Percentiles rank a stretch among this genome's conserved stretches.
Evolutionary conservation across 768 basidiomycete species (phyloP).

Genomic region (Rhodotorula paludigena): DNA sequence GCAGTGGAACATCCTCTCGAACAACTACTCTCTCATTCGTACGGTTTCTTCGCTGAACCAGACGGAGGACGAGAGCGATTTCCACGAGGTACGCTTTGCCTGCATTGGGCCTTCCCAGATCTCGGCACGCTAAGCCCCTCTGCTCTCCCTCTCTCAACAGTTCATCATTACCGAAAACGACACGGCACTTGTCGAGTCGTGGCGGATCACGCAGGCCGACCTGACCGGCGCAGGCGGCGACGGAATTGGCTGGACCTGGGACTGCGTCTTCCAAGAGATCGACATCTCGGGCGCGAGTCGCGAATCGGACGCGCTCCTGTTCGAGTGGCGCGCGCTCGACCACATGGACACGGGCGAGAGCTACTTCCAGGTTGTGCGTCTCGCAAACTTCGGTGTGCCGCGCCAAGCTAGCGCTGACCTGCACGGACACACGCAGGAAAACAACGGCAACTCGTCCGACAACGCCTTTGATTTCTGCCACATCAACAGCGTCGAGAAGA

Average conservation of each 20-base stretch:
- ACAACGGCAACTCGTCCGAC: neutral
- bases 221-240: conserved; percentile 29
- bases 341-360: conserved; percentile 35
- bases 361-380: conserved; percentile 25
- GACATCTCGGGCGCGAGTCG: conserved; percentile 22
- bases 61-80: neutral
- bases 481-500: conserved; percentile 43
- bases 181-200: conserved; percentile 40
- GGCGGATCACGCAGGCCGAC: conserved; percentile 29
- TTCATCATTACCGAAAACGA: conserved; percentile 41
- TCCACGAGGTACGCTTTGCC: neutral
- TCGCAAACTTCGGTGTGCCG: no score
- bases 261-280: conserved; percentile 40
- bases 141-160: neutral
- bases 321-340: conserved; percentile 43
- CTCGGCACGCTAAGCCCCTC: no score
- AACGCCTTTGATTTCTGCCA: conserved; percentile 32
- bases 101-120: no score
- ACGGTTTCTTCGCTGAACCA: neutral
- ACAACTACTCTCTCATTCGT: neutral
- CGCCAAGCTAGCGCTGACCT: no score
- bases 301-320: conserved; percentile 36
- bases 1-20: conserved; percentile 2
- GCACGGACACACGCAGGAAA: neutral
- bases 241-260: conserved; percentile 37